phyloP scores from a whole-genome alignment of 129 eudicot genomes.

The Erigeron canadensis region DNA sequence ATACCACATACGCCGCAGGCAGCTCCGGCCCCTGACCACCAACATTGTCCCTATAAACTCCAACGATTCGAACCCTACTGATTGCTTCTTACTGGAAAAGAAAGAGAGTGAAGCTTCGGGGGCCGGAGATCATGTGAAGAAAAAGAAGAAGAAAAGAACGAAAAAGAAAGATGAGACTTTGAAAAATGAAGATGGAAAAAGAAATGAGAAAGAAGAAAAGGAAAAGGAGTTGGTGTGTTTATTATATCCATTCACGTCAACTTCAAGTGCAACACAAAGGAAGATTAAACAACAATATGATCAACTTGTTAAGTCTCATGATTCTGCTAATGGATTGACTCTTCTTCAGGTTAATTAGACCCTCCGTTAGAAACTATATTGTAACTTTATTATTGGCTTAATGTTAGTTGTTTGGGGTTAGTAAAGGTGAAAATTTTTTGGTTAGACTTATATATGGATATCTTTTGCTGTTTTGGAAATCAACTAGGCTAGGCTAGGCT shows the following conservation, averaged over 20 bases:
- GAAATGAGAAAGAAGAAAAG: constrained; percentile 18
- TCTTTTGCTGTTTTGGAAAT: too few species aligned
- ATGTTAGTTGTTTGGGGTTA: background rate
- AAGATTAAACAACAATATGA: constrained; percentile 74
- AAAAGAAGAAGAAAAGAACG: constrained; percentile 57
- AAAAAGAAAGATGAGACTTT: constrained; percentile 61
- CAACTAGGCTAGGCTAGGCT: too few species aligned
- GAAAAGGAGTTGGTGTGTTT: constrained; percentile 52
- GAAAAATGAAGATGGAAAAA: constrained; percentile 19
- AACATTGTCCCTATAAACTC: constrained; percentile 29
- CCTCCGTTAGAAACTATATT: too few species aligned
- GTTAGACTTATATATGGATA: background rate
- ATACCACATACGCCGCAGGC: constrained; percentile 24
- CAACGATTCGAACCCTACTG: constrained; percentile 31
- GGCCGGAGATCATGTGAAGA: constrained; percentile 39
- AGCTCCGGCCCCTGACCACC: constrained; percentile 6
- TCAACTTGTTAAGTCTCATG: constrained; percentile 74
- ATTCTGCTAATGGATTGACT: constrained; percentile 60
- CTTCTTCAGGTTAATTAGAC: constrained; percentile 83
- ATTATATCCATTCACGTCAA: constrained; percentile 58
- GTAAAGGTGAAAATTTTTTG: background rate
- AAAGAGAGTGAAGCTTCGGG: constrained; percentile 17
- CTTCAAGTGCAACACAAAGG: constrained; percentile 75
- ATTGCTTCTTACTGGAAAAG: constrained; percentile 36
- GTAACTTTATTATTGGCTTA: background rate